These are phyloP conservation scores for Iberis pinnata DNA, from an alignment of 345 rosid genomes.

Conservation along the genomic window DNA sequence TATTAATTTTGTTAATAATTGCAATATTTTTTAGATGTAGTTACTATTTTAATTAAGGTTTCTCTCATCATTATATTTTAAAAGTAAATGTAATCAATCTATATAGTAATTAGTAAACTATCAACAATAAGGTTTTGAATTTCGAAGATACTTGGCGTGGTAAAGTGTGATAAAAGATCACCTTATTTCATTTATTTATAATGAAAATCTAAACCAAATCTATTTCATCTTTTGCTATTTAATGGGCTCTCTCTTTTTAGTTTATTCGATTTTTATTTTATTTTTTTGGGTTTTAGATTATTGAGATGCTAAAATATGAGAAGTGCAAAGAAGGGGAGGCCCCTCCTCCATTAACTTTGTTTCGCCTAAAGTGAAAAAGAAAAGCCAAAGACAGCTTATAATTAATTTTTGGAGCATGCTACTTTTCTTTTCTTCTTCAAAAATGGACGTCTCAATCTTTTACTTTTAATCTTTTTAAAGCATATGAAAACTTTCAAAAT, in stretches of 20 bases:
- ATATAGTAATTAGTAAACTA: neutral
- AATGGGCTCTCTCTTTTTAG: slow-evolving; percentile 27
- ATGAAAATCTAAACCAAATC: slow-evolving; percentile 19
- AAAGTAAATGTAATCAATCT: neutral
- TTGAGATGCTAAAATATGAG: slow-evolving; percentile 14
- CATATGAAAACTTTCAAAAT: slow-evolving; percentile 4
- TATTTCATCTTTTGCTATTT: slow-evolving; percentile 18
- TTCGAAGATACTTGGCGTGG: slow-evolving; percentile 23
- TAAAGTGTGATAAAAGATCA: slow-evolving; percentile 22
- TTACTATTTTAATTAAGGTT: neutral
- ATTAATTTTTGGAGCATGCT: slow-evolving; percentile 18
- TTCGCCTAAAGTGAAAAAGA: slow-evolving; percentile 30
- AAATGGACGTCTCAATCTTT: slow-evolving; percentile 20
- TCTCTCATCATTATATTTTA: neutral
- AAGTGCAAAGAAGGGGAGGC: slow-evolving; percentile 26
- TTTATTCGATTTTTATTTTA: slow-evolving; percentile 3
- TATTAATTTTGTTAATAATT: no score
- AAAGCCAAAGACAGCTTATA: slow-evolving; percentile 23
- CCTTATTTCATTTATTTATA: slow-evolving; percentile 3
- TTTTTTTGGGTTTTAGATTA: slow-evolving; percentile 12
- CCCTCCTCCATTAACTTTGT: slow-evolving; percentile 30
- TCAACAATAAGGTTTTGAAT: neutral
- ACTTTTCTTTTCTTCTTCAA: slow-evolving; percentile 6
- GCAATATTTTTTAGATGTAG: neutral
- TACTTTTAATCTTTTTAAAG: slow-evolving; percentile 19